phyloP scores from a whole-genome alignment of 1,139 yeast species.

The Martiniozyma asiatica region DNA sequence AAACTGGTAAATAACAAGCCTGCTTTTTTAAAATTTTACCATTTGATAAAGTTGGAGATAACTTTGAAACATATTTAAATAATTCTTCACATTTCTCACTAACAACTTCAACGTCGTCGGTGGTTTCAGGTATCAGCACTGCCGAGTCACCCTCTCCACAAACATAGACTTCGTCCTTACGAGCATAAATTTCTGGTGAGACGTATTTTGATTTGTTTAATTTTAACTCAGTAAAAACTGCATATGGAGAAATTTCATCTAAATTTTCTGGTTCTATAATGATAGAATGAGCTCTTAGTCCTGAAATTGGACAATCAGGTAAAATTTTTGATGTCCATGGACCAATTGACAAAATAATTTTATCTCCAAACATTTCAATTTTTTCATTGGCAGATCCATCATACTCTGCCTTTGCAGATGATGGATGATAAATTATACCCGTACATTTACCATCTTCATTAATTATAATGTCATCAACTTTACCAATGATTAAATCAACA shows the following conservation, averaged over 20 bases:
- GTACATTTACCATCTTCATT: slow-evolving; percentile 54
- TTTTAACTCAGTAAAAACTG: slow-evolving; percentile 83
- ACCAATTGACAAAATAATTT: slow-evolving; percentile 77
- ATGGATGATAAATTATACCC: slow-evolving; percentile 56
- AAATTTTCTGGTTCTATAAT: slow-evolving; percentile 72
- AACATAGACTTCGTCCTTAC: slow-evolving; percentile 90
- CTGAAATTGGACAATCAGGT: slow-evolving; percentile 88
- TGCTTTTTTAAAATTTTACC: slow-evolving; percentile 79
- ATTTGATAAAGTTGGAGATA: slow-evolving; percentile 56
- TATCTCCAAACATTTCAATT: slow-evolving; percentile 48
- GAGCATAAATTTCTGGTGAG: slow-evolving; percentile 89
- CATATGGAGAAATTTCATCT: slow-evolving; percentile 74
- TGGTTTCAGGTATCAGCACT: slow-evolving; percentile 85
- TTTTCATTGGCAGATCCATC: slow-evolving; percentile 20
- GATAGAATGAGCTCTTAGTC: slow-evolving; percentile 88
- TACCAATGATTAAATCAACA: slow-evolving; percentile 76
- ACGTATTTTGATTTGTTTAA: slow-evolving; percentile 53
- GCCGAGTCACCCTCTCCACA: slow-evolving; percentile 96
- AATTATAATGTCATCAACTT: slow-evolving; percentile 57
- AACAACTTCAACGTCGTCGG: slow-evolving; percentile 87
- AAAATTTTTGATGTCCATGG: slow-evolving; percentile 92
- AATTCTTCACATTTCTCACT: slow-evolving; percentile 81
- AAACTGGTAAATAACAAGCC: slow-evolving; percentile 91
- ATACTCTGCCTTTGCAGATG: slow-evolving; percentile 32
- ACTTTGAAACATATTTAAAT: slow-evolving; percentile 68